These are phyloP conservation scores for Termitomyces sp. DNA, from an alignment of 768 basidiomycete genomes.

Conservation along the genomic window DNA sequence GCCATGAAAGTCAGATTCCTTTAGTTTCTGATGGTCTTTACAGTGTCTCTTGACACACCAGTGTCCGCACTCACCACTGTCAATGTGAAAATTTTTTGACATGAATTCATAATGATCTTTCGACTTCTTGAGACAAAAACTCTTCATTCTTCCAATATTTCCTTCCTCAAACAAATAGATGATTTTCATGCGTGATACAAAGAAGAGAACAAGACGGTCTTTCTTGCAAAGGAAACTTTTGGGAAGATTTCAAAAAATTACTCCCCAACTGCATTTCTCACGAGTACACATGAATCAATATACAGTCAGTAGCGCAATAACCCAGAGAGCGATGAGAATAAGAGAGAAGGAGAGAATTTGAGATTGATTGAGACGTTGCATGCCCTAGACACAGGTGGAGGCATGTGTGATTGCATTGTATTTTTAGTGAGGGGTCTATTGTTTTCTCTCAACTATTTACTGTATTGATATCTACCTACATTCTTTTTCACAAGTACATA, in stretches of 20 bases:
- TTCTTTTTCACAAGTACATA: no score
- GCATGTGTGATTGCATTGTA: not conserved
- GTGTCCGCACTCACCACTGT: slow-evolving; percentile 38
- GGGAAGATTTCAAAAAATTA: slow-evolving; percentile 36
- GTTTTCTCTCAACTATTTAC: no score
- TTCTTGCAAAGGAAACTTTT: slow-evolving; percentile 48
- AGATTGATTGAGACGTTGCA: no score
- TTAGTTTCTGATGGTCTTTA: slow-evolving; percentile 2
- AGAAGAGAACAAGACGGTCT: slow-evolving; percentile 53
- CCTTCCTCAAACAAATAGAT: slow-evolving; percentile 46
- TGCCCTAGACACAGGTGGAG: no score
- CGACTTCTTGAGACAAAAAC: slow-evolving; percentile 41
- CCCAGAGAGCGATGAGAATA: slow-evolving; percentile 15
- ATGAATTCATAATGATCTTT: slow-evolving; percentile 63
- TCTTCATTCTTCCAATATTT: slow-evolving; percentile 44
- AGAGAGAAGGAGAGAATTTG: not conserved
- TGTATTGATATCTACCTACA: no score
- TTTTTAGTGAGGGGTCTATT: no score
- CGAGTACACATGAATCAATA: slow-evolving; percentile 16
- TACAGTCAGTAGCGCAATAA: slow-evolving; percentile 13
- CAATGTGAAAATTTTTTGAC: slow-evolving; percentile 49
- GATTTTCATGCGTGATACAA: slow-evolving; percentile 46
- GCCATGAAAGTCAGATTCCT: slow-evolving; percentile 1
- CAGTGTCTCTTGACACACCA: slow-evolving; percentile 34
- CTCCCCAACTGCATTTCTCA: slow-evolving; percentile 19